Evolutionary conservation across 768 basidiomycete species (phyloP).

Genomic region (Mycena rosella): DNA sequence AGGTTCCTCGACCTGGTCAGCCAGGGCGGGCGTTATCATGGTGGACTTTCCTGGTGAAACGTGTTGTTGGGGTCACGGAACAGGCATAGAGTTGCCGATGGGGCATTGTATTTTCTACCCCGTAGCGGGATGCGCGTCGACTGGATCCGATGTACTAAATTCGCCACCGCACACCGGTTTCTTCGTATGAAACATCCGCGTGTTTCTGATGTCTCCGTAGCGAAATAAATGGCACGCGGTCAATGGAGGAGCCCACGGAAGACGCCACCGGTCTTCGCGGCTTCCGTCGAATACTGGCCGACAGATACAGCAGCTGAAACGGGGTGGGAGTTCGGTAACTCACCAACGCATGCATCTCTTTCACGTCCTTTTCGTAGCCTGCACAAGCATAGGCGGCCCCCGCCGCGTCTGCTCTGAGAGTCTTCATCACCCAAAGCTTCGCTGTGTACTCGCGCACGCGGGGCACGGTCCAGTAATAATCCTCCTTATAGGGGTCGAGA

Average conservation of each 20-base stretch:
- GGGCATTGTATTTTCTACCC: no score
- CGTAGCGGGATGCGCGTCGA: no score
- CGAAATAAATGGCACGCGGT: not conserved
- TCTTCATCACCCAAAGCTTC: conserved; percentile 24
- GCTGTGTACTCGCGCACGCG: not conserved
- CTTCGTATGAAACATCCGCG: not conserved
- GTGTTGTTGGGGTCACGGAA: no score
- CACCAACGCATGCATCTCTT: conserved; percentile 28
- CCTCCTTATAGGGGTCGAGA: conserved; percentile 16
- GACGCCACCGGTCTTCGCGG: conserved; percentile 25
- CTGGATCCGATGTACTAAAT: no score
- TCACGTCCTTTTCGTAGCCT: conserved; percentile 16
- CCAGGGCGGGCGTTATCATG: no score
- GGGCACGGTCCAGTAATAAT: conserved; percentile 21
- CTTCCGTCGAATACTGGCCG: conserved; percentile 17
- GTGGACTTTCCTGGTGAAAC: no score
- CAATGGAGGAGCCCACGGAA: conserved; percentile 15
- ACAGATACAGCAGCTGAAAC: not conserved
- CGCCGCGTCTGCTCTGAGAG: conserved; percentile 26
- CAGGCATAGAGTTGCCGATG: no score
- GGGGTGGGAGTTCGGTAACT: not conserved
- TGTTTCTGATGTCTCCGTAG: not conserved
- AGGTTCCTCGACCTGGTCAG: no score
- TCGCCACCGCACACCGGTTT: no score
- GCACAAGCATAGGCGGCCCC: conserved; percentile 21